Base-by-base conservation (phyloP, 495 filamentous ascomycete species). In the Hypoxylon crocopeplum region DNA sequence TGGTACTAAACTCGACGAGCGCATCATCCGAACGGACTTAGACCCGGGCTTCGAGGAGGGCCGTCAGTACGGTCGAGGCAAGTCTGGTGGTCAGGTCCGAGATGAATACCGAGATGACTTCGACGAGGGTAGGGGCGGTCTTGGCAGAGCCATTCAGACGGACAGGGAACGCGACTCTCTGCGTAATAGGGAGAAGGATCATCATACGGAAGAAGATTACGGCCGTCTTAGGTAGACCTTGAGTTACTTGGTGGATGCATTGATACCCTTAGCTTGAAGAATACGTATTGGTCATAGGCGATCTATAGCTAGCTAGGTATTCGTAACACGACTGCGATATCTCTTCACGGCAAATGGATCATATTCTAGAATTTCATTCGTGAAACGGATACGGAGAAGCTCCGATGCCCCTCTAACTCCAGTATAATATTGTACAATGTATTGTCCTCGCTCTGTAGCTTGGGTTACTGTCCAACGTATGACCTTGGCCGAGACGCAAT, bases 101-200 rank as follows among this genome's bases (percentile, higher is more conserved):
- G 94, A 98, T 69, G 95, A 98, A 75, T 98, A 98, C 75, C 85
- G 94, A 5, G 91, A 97, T 63, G 92, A 97, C 72, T 98, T 87
- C 67, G 94, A 98, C 66, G 92, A 95, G 13, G 94, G 94, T 5
- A 84, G 94, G 66, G 94, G 94, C 41, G 94, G 94, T 22, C 54
- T 82, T 30, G 82, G 82, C 1, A 78, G 89, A 40, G 86, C 87
- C 47, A 82, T 90, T 42, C 84, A 83, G 60, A 71, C 79, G 10
- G 84, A 87, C 61, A 77, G 86, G 50, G 70, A 83, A 67, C 85
- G 82, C 64, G 84, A 87, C 40, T 74, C 79, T 44, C 83, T 84
- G 53, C 38, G 66, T 10, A 61, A 65, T 48, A 45, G 64, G 7
- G 58, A 68, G 52, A 63, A 48, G 40, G 71, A 75, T 44, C 17